A percentile compares a stretch with the other conserved stretches of the same genome.
Evolutionary conservation across 306 rosid species (phyloP).

Genomic region (Alnus rubra): DNA sequence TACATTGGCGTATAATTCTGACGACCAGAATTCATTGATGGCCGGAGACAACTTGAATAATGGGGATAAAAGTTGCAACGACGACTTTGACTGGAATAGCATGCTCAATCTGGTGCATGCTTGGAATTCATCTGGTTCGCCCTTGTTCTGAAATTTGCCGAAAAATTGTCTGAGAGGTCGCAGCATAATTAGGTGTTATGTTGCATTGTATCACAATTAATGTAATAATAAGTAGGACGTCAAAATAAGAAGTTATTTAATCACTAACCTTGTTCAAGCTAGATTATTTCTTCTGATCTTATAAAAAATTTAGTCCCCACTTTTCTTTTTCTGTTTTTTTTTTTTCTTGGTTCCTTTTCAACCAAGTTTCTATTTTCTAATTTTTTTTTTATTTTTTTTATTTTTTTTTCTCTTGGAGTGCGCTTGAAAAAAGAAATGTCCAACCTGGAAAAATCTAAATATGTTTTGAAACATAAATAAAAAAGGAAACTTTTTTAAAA

Average conservation of each 20-base stretch:
- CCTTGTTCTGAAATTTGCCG: constrained; percentile 14
- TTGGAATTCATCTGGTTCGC: constrained; percentile 37
- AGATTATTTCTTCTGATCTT: too few relatives aligned
- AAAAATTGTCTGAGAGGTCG: background rate
- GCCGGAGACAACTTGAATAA: constrained; percentile 19
- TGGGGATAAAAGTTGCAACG: constrained; percentile 28
- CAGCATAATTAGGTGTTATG: background rate
- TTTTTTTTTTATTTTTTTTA: too few relatives aligned
- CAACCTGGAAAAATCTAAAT: too few relatives aligned
- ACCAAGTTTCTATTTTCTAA: too few relatives aligned
- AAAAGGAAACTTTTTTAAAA: too few relatives aligned
- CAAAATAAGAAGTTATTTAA: background rate
- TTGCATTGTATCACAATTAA: background rate
- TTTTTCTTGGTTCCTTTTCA: too few relatives aligned
- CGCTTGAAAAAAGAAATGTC: too few relatives aligned
- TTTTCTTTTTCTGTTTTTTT: too few relatives aligned
- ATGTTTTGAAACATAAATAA: too few relatives aligned
- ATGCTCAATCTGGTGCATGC: constrained; percentile 43
- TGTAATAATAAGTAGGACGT: background rate
- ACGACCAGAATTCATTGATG: background rate
- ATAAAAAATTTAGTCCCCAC: too few relatives aligned
- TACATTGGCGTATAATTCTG: background rate
- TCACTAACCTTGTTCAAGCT: too few relatives aligned
- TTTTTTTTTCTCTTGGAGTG: too few relatives aligned
- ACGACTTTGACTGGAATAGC: constrained; percentile 40